Percentiles rank a stretch among this genome's conserved stretches.
Conservation (phyloP, 768 basidiomycete genomes). For the Boletus coccyginus region DNA sequence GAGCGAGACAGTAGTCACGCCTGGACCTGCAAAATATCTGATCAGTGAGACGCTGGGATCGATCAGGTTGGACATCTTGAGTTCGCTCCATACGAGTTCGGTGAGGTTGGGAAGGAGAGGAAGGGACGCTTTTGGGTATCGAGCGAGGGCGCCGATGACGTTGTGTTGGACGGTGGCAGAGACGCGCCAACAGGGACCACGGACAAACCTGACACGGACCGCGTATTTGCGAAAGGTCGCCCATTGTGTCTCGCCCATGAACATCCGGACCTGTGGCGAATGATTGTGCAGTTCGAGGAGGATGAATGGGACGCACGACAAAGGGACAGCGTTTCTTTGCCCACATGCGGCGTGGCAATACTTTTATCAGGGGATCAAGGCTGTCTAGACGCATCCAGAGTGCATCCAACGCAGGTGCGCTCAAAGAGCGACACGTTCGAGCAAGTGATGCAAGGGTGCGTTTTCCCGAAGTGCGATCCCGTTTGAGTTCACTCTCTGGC, state of each 20-base stretch:
- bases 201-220: constrained; percentile 20
- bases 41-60: constrained; percentile 26
- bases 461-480: constrained; percentile 16
- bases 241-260: constrained; percentile 30
- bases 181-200: constrained; percentile 23
- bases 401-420: constrained; percentile 21
- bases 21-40: constrained; percentile 23
- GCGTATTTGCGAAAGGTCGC: constrained; percentile 23
- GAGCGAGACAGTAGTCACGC: constrained; percentile 19
- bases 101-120: constrained; percentile 28
- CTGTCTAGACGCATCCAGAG: constrained; percentile 30
- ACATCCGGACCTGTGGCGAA: constrained; percentile 17
- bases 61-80: constrained; percentile 21
- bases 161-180: constrained; percentile 15
- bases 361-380: constrained; percentile 26
- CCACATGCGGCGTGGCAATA: constrained; percentile 27
- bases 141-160: constrained; percentile 15
- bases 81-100: constrained; percentile 23
- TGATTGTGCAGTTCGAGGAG: neutral
- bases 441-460: constrained; percentile 27
- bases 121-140: constrained; percentile 8
- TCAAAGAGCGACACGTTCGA: constrained; percentile 24
- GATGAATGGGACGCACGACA: constrained; percentile 12
- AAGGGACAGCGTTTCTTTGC: constrained; percentile 19
- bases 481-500: constrained; percentile 13